phyloP scores from a whole-genome alignment of 139 green algal genomes.

The Chlamydomonas sp. region DNA sequence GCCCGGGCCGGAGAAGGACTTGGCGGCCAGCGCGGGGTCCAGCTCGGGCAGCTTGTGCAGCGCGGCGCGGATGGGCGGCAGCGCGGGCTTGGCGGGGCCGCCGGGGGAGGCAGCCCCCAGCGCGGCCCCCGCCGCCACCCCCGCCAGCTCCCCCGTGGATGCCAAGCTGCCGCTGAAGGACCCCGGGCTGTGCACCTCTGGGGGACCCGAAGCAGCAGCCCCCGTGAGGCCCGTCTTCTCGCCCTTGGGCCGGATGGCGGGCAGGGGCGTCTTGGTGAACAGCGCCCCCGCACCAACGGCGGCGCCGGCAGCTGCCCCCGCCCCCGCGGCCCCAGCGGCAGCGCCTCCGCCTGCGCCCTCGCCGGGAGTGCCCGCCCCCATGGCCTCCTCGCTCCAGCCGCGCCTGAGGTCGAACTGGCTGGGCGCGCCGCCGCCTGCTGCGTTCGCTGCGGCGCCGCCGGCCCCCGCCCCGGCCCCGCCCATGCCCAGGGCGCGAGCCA shows the following conservation, averaged over 20 bases:
- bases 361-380: too few relatives aligned
- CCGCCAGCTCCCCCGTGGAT: not conserved
- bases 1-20: too few relatives aligned
- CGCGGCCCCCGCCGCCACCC: not conserved
- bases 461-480: too few relatives aligned
- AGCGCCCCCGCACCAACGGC: not conserved
- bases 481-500: not conserved
- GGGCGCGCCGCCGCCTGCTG: too few relatives aligned
- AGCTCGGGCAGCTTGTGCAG: slow-evolving; percentile 2
- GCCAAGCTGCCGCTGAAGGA: too few relatives aligned
- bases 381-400: too few relatives aligned
- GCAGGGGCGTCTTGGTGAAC: not conserved
- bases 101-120: too few relatives aligned
- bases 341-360: not conserved
- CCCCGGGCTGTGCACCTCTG: too few relatives aligned
- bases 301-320: not conserved
- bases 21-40: not conserved
- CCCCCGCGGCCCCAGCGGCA: too few relatives aligned
- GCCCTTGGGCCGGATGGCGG: not conserved
- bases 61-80: not conserved
- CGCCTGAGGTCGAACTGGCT: too few relatives aligned
- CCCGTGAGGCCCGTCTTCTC: not conserved
- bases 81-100: not conserved
- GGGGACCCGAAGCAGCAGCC: too few relatives aligned
- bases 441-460: not conserved